phyloP scores from a whole-genome alignment of 306 rosid genomes.

The Herpetospermum pedunculosum region DNA sequence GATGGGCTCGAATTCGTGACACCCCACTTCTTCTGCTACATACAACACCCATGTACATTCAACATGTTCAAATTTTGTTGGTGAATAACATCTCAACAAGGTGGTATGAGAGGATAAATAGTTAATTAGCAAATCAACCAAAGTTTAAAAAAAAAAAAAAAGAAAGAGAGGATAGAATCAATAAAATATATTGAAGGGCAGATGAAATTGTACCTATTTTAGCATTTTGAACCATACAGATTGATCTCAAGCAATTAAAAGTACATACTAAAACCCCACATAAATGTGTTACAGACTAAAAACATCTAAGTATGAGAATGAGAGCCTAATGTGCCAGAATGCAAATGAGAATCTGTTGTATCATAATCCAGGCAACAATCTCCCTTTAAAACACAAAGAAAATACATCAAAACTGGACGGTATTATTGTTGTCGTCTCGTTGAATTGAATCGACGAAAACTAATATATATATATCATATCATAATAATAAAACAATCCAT shows the following conservation, averaged over 20 bases:
- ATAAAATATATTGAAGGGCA: neutral
- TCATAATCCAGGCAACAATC: slow-evolving; percentile 7
- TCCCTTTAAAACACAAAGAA: neutral
- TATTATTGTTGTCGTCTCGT: slow-evolving; percentile 3
- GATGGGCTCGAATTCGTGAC: too few species aligned
- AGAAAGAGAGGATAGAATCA: neutral
- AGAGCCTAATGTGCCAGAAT: neutral
- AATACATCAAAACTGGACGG: neutral
- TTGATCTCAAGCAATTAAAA: slow-evolving; percentile 1
- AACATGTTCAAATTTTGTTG: too few species aligned
- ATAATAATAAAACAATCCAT: neutral
- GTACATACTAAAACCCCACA: slow-evolving; percentile 3
- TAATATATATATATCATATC: slow-evolving; percentile 11
- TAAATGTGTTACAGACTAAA: slow-evolving; percentile 2
- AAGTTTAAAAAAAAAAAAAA: neutral
- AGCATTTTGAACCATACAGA: neutral
- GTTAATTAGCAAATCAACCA: too few species aligned
- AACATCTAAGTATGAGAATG: neutral
- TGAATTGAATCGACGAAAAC: slow-evolving; percentile 8
- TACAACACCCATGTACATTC: too few species aligned
- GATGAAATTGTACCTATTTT: neutral
- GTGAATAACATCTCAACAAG: too few species aligned
- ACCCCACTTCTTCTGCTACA: too few species aligned
- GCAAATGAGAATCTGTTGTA: neutral
- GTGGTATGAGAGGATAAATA: too few species aligned